Base-by-base conservation (phyloP, 2,329 filamentous ascomycete genomes). In the Ceratocystis alfenasii region DNA sequence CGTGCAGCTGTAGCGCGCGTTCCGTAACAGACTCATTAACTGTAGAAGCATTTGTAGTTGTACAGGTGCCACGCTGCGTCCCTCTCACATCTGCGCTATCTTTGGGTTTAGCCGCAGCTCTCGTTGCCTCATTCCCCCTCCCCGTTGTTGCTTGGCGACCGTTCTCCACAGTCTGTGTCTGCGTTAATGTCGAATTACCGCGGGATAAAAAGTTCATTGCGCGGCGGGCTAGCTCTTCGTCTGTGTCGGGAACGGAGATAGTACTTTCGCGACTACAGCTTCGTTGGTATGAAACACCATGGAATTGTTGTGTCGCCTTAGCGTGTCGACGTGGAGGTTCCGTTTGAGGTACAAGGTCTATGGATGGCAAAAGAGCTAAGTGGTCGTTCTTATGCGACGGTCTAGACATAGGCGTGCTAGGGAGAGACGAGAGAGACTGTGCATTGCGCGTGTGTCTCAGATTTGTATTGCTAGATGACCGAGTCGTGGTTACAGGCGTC, bases 371-470 rank as follows among this genome's bases (percentile, higher is more conserved):
- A 70, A 88, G 80, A 3, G 78, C 79, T 17, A 76, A 75, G 61
- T 80, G 79, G 50, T 78, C 76, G 48, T 78, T 79, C 44, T 76
- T 75, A 12, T 78, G 75, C 62, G 82, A 80, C 55, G 79, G 74
- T 15, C 83, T 80, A 6, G 88, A 87, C 1, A 88, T 91, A n/a
- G 83, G 83, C 20, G 65, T 62, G 10, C 20, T 72, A 3, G 90
- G 90, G 4, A 96, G 78, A 0, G 91, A 94, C 0, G 91, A 95
- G 74, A 95, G 79, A 57, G 90, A 94, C 73, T 95, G 90, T 36
- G 86, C 84, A 67, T 87, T 89, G 70, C 90, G 85, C 20, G 81
- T 83, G 73, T 95, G 90, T 66, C 83, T 84, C 65, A 81, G 77
- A 5, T 30, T 44, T 3, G 36, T 55, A 41, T 64, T 50, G n/a